Percentiles rank a stretch among this genome's conserved stretches.
Evolutionary conservation across 805 yeast genomes (phyloP).

Genomic region (Kuraishia borneana): DNA sequence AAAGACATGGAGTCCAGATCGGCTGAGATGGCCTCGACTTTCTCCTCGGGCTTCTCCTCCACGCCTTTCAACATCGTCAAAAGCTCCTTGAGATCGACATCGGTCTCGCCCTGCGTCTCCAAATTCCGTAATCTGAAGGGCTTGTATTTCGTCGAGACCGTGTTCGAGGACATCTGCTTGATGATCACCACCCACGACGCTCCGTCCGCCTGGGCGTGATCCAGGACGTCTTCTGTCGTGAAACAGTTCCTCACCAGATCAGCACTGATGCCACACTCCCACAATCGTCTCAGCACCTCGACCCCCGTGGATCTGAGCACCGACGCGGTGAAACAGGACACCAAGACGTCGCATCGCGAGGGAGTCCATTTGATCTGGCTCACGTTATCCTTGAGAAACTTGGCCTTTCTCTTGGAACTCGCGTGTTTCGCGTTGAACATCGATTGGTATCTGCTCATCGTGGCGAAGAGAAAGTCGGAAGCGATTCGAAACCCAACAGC

Average conservation of each 20-base stretch:
- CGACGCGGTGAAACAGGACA: constrained; percentile 54
- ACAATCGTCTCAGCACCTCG: constrained; percentile 49
- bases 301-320: constrained; percentile 50
- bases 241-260: constrained; percentile 43
- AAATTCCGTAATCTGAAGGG: constrained; percentile 67
- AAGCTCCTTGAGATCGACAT: constrained; percentile 62
- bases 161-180: constrained; percentile 28
- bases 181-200: constrained; percentile 70
- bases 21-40: constrained; percentile 10
- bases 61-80: constrained; percentile 25
- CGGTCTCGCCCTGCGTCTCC: constrained; percentile 50
- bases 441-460: constrained; percentile 36
- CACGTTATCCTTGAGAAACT: constrained; percentile 20
- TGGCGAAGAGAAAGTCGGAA: constrained; percentile 49
- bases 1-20: constrained; percentile 6
- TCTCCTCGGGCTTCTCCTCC: too few relatives aligned
- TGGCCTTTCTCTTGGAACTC: constrained; percentile 16
- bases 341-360: constrained; percentile 70
- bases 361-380: constrained; percentile 35
- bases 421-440: constrained; percentile 12
- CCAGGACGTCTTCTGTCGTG: constrained; percentile 51
- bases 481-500: constrained; percentile 88
- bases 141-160: constrained; percentile 36
- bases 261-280: constrained; percentile 74
- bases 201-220: constrained; percentile 56